Percentiles rank a stretch among this genome's conserved stretches.
phyloP scores from a whole-genome alignment of 768 basidiomycete genomes.

The Suillus occidentalis region DNA sequence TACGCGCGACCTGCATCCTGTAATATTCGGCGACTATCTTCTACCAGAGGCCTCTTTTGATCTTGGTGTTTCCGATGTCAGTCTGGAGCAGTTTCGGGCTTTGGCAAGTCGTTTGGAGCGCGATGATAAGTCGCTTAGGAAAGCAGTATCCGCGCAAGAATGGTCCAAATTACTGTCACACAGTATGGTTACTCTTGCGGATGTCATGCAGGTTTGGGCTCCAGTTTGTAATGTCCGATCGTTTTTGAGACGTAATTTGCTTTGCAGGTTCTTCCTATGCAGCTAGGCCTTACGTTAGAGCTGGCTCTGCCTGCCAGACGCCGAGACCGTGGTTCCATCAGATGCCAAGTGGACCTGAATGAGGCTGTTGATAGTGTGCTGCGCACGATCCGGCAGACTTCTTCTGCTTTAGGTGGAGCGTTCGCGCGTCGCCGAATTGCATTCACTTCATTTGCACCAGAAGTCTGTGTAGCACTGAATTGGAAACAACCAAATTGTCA shows the following conservation, averaged over 20 bases:
- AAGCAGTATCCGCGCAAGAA: conserved; percentile 34
- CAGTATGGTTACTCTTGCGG: conserved; percentile 71
- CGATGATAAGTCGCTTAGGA: conserved; percentile 35
- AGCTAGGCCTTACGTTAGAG: conserved; percentile 79
- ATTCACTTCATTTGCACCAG: conserved; percentile 91
- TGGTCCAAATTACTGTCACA: conserved; percentile 48
- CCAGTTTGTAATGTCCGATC: conserved; percentile 10
- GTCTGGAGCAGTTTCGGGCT: conserved; percentile 72
- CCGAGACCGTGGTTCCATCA: conserved; percentile 45
- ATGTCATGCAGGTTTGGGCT: conserved; percentile 66
- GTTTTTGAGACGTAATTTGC: conserved; percentile 8
- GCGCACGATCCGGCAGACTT: conserved; percentile 74
- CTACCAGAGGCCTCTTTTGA: conserved; percentile 75
- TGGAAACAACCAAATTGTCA: conserved; percentile 99
- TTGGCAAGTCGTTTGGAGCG: conserved; percentile 57
- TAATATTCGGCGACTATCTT: conserved; percentile 74
- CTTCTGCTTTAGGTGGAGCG: conserved; percentile 48
- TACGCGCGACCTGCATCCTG: conserved; percentile 88
- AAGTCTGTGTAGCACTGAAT: conserved; percentile 87
- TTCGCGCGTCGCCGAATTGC: conserved; percentile 73
- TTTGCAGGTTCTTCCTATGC: conserved; percentile 54
- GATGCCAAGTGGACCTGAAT: conserved; percentile 71
- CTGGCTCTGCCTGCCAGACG: conserved; percentile 65
- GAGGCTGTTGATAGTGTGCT: conserved; percentile 82
- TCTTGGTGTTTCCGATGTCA: conserved; percentile 82